Evolutionary conservation across 805 yeast genomes (phyloP).

Genomic region (Cyberlindnera galapagoensis): DNA sequence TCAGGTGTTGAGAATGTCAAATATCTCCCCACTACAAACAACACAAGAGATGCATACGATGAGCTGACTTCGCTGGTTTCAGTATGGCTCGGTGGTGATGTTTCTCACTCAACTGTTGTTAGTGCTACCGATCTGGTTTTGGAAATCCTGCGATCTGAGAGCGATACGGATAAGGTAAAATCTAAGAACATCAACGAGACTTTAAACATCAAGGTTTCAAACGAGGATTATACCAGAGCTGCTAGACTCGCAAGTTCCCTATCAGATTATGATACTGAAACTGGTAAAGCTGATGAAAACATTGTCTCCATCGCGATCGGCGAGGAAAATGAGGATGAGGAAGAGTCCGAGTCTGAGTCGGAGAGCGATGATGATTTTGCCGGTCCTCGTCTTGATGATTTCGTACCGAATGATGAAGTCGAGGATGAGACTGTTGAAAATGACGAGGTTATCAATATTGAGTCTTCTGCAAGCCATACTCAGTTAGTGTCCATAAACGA

Average conservation of each 20-base stretch:
- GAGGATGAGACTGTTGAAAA: slow-evolving; percentile 19
- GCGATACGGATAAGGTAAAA: slow-evolving; percentile 37
- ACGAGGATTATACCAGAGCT: slow-evolving; percentile 22
- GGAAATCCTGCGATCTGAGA: slow-evolving; percentile 45
- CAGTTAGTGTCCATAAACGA: slow-evolving; percentile 28
- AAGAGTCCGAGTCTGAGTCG: slow-evolving; percentile 22
- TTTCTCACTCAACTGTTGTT: slow-evolving; percentile 64
- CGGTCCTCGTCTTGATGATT: slow-evolving; percentile 26
- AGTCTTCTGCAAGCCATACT: slow-evolving; percentile 8
- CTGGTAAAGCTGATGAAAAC: slow-evolving; percentile 38
- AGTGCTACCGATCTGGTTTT: slow-evolving; percentile 67
- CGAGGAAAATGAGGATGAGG: slow-evolving; percentile 25
- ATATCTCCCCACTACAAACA: slow-evolving; percentile 58
- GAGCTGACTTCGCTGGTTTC: slow-evolving; percentile 55
- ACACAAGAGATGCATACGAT: slow-evolving; percentile 46
- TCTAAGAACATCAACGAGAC: slow-evolving; percentile 41
- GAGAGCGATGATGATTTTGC: slow-evolving; percentile 29
- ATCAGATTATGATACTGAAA: slow-evolving; percentile 38
- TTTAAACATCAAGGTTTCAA: slow-evolving; percentile 28
- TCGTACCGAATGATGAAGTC: slow-evolving; percentile 19
- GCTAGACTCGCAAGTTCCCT: slow-evolving; percentile 38
- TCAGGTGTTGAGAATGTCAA: slow-evolving; percentile 39
- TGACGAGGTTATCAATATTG: slow-evolving; percentile 17
- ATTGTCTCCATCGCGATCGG: slow-evolving; percentile 25
- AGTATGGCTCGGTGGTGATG: slow-evolving; percentile 53